Evolutionary conservation across 1,139 yeast genomes (phyloP).

Genomic region (Blastobotrys arbuscula): DNA sequence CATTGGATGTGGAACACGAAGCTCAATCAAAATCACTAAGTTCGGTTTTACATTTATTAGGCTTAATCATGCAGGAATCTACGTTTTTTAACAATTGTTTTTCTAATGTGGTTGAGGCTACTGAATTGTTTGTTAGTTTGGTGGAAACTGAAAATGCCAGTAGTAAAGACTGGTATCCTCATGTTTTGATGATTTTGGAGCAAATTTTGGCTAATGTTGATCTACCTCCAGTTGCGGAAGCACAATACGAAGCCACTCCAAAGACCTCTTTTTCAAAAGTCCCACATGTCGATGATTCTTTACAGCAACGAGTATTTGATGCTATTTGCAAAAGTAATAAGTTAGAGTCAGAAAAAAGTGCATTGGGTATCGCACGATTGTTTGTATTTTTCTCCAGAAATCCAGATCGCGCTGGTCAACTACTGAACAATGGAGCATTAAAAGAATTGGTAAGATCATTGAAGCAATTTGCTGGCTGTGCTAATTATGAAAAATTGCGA

Average conservation of each 20-base stretch:
- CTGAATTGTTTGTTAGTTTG: constrained; percentile 27
- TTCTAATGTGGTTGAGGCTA: constrained; percentile 32
- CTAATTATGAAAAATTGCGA: constrained; percentile 29
- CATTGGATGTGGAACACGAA: constrained; percentile 33
- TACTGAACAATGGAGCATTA: constrained; percentile 43
- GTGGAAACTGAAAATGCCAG: constrained; percentile 19
- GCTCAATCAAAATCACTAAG: constrained; percentile 37
- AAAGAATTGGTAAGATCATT: constrained; percentile 31
- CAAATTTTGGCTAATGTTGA: constrained; percentile 24
- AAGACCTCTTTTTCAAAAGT: not conserved
- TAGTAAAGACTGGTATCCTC: constrained; percentile 29
- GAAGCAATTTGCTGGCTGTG: constrained; percentile 26
- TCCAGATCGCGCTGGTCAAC: constrained; percentile 36
- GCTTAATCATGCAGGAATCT: constrained; percentile 41
- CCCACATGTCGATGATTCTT: not conserved
- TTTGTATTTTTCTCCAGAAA: constrained; percentile 50
- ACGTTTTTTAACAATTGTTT: constrained; percentile 39
- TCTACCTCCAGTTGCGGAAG: constrained; percentile 19
- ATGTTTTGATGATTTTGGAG: constrained; percentile 31
- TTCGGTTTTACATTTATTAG: constrained; percentile 45
- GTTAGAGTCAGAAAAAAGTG: constrained; percentile 44
- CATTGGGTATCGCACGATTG: constrained; percentile 47
- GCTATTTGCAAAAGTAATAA: constrained; percentile 33
- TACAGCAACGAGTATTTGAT: constrained; percentile 10
- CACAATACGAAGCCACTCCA: constrained; percentile 1